A percentile compares a stretch with the other conserved stretches of the same genome.
These are phyloP conservation scores for Raddia distichophylla DNA, from an alignment of 176 grass and related monocot genomes.

Conservation along the genomic window DNA sequence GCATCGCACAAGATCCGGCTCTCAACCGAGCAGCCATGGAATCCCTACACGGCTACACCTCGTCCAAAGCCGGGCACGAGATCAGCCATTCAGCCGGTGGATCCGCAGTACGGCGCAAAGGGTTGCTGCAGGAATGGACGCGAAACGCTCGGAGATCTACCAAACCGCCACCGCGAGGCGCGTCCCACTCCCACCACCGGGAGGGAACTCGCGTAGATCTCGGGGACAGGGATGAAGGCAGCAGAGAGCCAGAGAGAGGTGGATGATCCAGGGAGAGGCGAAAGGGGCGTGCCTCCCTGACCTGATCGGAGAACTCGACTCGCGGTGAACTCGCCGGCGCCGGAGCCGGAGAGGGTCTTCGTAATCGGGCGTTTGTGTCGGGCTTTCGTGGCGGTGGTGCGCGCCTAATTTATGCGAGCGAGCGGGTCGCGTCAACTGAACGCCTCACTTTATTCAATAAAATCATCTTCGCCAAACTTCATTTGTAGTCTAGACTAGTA, in stretches of 20 bases:
- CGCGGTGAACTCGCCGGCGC: slow-evolving; percentile 39
- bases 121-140: neutral
- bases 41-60: neutral
- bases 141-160: slow-evolving; percentile 9
- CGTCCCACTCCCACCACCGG: neutral
- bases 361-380: neutral
- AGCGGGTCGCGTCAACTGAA: slow-evolving; percentile 46
- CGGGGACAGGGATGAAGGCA: neutral
- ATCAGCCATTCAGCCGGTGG: slow-evolving; percentile 31
- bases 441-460: slow-evolving; percentile 28
- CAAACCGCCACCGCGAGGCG: neutral
- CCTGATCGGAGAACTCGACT: slow-evolving; percentile 41
- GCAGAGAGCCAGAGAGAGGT: neutral
- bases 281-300: neutral
- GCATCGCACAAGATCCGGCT: slow-evolving; percentile 23
- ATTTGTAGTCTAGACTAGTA: no score
- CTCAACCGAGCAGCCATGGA: slow-evolving; percentile 17
- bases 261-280: no score
- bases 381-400: slow-evolving; percentile 15
- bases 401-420: slow-evolving; percentile 37
- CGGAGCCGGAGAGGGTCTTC: slow-evolving; percentile 26
- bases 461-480: no score
- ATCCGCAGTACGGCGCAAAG: neutral
- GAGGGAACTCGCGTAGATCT: slow-evolving; percentile 1
- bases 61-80: neutral